These are phyloP conservation scores for Diaporthe capsici DNA, from an alignment of 2,329 filamentous ascomycete species.

Conservation along the genomic window DNA sequence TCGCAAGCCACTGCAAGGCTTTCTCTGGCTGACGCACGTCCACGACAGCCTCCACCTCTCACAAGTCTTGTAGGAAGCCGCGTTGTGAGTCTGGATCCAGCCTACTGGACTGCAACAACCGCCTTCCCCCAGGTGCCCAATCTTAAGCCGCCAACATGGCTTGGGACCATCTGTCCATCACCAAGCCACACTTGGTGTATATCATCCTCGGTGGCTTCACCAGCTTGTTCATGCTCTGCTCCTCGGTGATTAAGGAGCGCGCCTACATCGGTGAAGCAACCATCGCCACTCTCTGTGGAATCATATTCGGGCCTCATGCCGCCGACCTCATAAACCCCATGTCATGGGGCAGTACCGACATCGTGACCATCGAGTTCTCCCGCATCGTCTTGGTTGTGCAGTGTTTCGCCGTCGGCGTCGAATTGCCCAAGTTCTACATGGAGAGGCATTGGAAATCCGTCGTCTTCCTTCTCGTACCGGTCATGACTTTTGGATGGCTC, in stretches of 20 bases:
- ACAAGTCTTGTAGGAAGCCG: background rate
- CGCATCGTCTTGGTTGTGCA: constrained; percentile 92
- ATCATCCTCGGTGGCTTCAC: constrained; percentile 99
- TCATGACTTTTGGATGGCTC: constrained; percentile 98
- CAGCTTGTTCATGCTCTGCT: constrained; percentile 97
- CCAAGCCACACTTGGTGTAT: constrained; percentile 97
- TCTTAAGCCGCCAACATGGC: constrained; percentile 67
- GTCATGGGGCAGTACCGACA: constrained; percentile 86
- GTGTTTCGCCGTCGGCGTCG: constrained; percentile 92
- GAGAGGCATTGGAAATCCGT: constrained; percentile 98
- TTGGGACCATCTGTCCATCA: constrained; percentile 87
- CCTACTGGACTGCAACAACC: background rate
- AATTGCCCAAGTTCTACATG: constrained; percentile 96
- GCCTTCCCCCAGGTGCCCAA: constrained; percentile 1
- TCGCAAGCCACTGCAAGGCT: constrained; percentile 35
- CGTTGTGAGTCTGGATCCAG: constrained; percentile 5
- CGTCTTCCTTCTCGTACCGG: constrained; percentile 86
- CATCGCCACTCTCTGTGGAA: constrained; percentile 87
- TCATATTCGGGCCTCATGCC: constrained; percentile 90
- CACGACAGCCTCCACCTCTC: constrained; percentile 16
- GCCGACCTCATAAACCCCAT: constrained; percentile 83
- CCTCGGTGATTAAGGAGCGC: constrained; percentile 97
- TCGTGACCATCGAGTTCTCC: constrained; percentile 90
- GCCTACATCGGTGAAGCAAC: constrained; percentile 99
- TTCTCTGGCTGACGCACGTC: background rate